Percentiles rank a stretch among this genome's conserved stretches.
Conservation (phyloP, 345 rosid genomes). For the Leavenworthia alabamica region DNA sequence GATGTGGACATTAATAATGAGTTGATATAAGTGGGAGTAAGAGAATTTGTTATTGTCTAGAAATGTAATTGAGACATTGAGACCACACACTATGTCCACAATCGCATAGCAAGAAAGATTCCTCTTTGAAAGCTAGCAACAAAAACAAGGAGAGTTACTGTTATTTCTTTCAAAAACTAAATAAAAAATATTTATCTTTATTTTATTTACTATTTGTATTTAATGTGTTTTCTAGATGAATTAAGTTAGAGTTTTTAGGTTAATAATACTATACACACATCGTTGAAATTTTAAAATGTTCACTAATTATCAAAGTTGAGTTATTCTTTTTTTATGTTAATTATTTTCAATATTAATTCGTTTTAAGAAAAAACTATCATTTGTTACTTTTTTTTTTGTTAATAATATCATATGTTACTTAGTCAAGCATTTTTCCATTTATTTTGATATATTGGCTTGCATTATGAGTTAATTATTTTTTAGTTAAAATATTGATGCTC, state of each 20-base stretch:
- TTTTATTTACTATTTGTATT: neutral
- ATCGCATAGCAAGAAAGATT: slow-evolving; percentile 18
- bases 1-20: slow-evolving; percentile 21
- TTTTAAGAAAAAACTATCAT: too few species aligned
- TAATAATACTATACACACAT: neutral
- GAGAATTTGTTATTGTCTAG: slow-evolving; percentile 7
- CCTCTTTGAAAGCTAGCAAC: slow-evolving; percentile 13
- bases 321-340: neutral
- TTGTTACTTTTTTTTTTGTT: too few species aligned
- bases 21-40: slow-evolving; percentile 12
- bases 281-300: neutral
- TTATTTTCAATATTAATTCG: neutral
- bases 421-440: too few species aligned
- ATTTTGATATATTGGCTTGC: too few species aligned
- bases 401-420: too few species aligned
- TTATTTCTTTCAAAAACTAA: neutral
- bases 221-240: neutral
- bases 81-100: slow-evolving; percentile 19
- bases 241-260: too few species aligned
- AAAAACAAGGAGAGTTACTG: neutral
- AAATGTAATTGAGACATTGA: slow-evolving; percentile 14
- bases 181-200: neutral
- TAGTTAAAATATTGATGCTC: too few species aligned
- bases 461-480: too few species aligned
- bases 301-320: neutral